Conservation (phyloP, 768 basidiomycete genomes). For the Rhodotorula toruloides region DNA sequence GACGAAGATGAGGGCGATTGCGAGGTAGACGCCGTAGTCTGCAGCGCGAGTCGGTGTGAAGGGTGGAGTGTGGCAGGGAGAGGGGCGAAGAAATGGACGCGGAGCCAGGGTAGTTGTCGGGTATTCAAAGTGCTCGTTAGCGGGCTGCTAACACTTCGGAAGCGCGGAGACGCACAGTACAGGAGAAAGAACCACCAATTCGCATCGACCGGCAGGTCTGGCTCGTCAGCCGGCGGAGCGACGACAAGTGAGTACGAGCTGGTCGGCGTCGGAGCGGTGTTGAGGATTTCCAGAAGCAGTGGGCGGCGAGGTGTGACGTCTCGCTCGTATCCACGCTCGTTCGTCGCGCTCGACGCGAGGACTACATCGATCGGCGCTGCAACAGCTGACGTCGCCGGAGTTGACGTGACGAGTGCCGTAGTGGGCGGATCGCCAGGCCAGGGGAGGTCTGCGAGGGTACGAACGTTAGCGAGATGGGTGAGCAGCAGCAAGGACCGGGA, state of each 20-base stretch:
- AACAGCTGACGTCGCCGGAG: background rate
- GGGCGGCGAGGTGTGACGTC: no score
- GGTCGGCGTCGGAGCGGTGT: no score
- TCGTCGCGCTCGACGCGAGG: background rate
- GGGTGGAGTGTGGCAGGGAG: background rate
- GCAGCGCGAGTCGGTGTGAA: background rate
- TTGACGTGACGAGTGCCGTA: background rate
- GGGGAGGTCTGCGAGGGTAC: slow-evolving; percentile 29
- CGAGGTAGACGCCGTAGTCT: slow-evolving; percentile 47
- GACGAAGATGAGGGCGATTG: slow-evolving; percentile 50
- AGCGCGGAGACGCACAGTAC: slow-evolving; percentile 42
- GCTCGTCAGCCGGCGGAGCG: slow-evolving; percentile 3
- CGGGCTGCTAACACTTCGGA: no score
- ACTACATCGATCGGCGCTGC: background rate
- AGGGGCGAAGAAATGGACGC: background rate
- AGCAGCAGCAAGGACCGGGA: background rate
- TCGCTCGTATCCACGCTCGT: background rate
- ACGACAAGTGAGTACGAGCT: background rate
- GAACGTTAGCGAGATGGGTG: no score
- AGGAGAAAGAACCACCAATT: slow-evolving; percentile 51
- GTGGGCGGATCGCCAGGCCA: slow-evolving; percentile 4
- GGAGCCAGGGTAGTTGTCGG: no score
- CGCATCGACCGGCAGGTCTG: slow-evolving; percentile 46
- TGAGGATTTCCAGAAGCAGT: no score
- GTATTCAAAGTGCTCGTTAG: no score